Base-by-base conservation (phyloP, 2,329 filamentous ascomycete species). In the Pseudocercospora pini-densiflorae region DNA sequence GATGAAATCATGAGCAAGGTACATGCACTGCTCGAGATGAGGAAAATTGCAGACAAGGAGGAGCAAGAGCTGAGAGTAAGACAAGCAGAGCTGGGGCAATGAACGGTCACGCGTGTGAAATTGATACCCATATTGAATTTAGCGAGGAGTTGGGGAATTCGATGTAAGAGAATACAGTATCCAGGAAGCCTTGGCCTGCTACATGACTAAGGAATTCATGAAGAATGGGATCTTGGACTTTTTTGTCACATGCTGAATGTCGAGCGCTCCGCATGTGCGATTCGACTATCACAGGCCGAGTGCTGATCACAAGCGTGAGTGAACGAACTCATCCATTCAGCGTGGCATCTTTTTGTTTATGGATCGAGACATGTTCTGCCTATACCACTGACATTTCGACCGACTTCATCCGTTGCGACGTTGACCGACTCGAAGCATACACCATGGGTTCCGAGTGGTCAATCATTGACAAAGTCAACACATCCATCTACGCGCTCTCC, bases 11-110 rank as follows among this genome's bases (percentile, higher is more conserved):
- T 94, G 63, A 81, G 79, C n/a, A 87, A 87, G 54, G 90, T 95
- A 45, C 87, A 88, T 62, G 81, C 84, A 40, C 80, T 95, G 27
- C 84, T 95, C 4, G 92, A 95, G 69, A 83, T 90, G 67, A 84
- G 90, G 66, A 94, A 94, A 81, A 80, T 91, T 29, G 84, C 86
- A 16, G 92, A 95, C 77, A 93, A 93, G 81, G 82, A 94, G 33
- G 89, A 92, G 69, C 87, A 84, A 12, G 92, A 94, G 79, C 85
- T 92, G 72, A 87, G 85, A 73, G 75, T 79, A 71, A 86, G 86
- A 73, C 70, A 77, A 57, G 78, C 78, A 5, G 81, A 83, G 77
- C 43, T 63, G 53, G 51, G 55, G 7, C 31, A 40, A n/a, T 58
- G 55, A 58, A 24, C 10, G 27, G 53, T n/a, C 2, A 27, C 40